phyloP scores from a whole-genome alignment of 371 early-diverging fungal genomes.

The Lichtheimia corymbifera region DNA sequence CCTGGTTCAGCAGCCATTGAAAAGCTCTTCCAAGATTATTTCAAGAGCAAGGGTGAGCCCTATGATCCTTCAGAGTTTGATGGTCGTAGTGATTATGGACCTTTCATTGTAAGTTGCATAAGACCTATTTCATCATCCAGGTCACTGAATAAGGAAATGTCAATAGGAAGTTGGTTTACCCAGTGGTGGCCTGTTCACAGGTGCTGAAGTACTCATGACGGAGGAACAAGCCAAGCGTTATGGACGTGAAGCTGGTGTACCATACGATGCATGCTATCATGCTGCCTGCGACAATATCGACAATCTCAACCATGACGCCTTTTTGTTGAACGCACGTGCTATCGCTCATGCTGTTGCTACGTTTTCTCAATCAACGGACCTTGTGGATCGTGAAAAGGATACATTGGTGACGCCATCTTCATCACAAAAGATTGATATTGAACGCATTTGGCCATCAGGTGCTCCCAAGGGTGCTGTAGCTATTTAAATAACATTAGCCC shows the following conservation, averaged over 20 bases:
- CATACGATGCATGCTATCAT: constrained; percentile 72
- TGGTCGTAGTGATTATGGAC: constrained; percentile 48
- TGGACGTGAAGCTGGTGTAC: constrained; percentile 69
- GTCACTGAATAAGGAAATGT: background rate
- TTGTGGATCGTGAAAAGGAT: constrained; percentile 10
- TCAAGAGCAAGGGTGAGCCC: constrained; percentile 42
- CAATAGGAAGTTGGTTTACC: constrained; percentile 40
- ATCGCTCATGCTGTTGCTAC: constrained; percentile 21
- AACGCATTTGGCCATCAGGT: constrained; percentile 10
- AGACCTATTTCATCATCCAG: background rate
- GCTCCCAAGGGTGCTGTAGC: constrained; percentile 5
- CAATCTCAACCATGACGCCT: constrained; percentile 18
- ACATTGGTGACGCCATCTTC: background rate
- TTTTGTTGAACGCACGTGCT: constrained; percentile 18
- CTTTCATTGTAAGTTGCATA: constrained; percentile 52
- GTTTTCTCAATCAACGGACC: constrained; percentile 17
- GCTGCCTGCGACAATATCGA: constrained; percentile 24
- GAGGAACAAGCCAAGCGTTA: constrained; percentile 54
- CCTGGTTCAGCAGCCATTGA: constrained; percentile 54
- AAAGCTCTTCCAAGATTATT: constrained; percentile 59
- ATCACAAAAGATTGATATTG: constrained; percentile 1
- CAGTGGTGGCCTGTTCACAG: constrained; percentile 69
- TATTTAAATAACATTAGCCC: background rate
- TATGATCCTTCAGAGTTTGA: constrained; percentile 37
- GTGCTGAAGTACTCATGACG: constrained; percentile 66